A percentile compares a stretch with the other conserved stretches of the same genome.
Conservation (phyloP, 2,329 filamentous ascomycete genomes). For the Trichocomaceae sp. region DNA sequence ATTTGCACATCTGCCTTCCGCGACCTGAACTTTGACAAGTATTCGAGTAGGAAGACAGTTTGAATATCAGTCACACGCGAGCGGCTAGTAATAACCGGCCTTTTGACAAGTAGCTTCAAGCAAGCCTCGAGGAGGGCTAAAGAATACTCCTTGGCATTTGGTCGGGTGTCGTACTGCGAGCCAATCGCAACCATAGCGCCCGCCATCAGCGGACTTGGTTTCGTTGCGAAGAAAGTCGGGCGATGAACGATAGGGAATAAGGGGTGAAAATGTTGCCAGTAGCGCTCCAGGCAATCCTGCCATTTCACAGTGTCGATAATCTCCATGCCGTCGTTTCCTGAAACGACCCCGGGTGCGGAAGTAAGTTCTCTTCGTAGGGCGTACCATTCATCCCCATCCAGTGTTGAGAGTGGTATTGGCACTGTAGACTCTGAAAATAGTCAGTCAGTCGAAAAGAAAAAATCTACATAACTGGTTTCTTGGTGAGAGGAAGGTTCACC, state of each 20-base stretch:
- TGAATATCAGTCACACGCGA: constrained; percentile 30
- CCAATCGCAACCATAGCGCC: constrained; percentile 32
- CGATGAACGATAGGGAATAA: constrained; percentile 31
- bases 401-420: constrained; percentile 33
- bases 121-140: constrained; percentile 28
- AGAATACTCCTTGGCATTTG: constrained; percentile 30
- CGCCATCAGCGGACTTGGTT: constrained; percentile 26
- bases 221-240: constrained; percentile 26
- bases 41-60: constrained; percentile 30
- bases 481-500: constrained; percentile 21
- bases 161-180: constrained; percentile 29
- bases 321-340: constrained; percentile 29
- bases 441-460: not conserved
- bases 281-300: constrained; percentile 30
- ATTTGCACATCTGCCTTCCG: constrained; percentile 27
- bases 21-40: constrained; percentile 28
- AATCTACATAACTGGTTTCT: constrained; percentile 7
- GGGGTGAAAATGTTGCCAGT: constrained; percentile 32
- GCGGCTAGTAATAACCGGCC: constrained; percentile 27
- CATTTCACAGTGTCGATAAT: constrained; percentile 28
- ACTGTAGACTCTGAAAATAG: constrained; percentile 26
- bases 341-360: constrained; percentile 28
- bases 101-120: constrained; percentile 25
- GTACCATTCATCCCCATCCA: constrained; percentile 35
- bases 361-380: constrained; percentile 33